A percentile compares a stretch with the other conserved stretches of the same genome.
These are phyloP conservation scores for Mycogone perniciosa DNA, from an alignment of 2,329 filamentous ascomycete genomes.

Conservation along the genomic window DNA sequence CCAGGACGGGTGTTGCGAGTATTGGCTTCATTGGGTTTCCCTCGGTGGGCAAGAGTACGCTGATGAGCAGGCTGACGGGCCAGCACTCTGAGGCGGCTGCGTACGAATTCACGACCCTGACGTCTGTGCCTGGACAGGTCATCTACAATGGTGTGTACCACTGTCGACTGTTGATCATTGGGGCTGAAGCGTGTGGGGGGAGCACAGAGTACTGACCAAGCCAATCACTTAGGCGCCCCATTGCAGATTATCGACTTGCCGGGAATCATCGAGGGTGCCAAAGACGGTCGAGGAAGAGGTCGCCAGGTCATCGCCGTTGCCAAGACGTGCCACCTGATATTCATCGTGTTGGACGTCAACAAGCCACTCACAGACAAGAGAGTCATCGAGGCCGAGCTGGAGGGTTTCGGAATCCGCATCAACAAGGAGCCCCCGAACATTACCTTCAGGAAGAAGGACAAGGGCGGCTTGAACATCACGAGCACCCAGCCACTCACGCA, in stretches of 20 bases:
- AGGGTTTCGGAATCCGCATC: conserved; percentile 95
- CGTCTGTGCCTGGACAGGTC: conserved; percentile 93
- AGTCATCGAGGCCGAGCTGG: conserved; percentile 88
- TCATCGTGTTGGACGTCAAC: conserved; percentile 97
- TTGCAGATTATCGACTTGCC: conserved; percentile 98
- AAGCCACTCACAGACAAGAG: conserved; percentile 96
- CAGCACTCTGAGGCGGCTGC: conserved; percentile 96
- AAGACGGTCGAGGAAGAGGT: conserved; percentile 95
- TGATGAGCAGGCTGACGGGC: conserved; percentile 91
- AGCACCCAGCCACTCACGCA: conserved; percentile 86
- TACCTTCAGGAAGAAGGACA: conserved; percentile 99
- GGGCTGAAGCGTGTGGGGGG: neutral
- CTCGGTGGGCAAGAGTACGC: conserved; percentile 94
- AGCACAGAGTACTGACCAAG: conserved; percentile 4
- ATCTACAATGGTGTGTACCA: conserved; percentile 67
- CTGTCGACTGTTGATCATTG: neutral
- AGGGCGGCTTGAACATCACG: conserved; percentile 93
- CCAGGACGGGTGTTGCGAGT: conserved; percentile 92
- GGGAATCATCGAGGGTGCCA: conserved; percentile 97
- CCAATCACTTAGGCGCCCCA: conserved; percentile 57
- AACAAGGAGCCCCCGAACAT: conserved; percentile 98
- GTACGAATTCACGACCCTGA: conserved; percentile 98
- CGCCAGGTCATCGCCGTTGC: conserved; percentile 97
- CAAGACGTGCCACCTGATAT: conserved; percentile 97
- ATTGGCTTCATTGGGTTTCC: conserved; percentile 98